Evolutionary conservation across 2,329 filamentous ascomycete genomes (phyloP), one percentile per base, ranked within the genome.

Genomic region (Fusarium sp.): DNA sequence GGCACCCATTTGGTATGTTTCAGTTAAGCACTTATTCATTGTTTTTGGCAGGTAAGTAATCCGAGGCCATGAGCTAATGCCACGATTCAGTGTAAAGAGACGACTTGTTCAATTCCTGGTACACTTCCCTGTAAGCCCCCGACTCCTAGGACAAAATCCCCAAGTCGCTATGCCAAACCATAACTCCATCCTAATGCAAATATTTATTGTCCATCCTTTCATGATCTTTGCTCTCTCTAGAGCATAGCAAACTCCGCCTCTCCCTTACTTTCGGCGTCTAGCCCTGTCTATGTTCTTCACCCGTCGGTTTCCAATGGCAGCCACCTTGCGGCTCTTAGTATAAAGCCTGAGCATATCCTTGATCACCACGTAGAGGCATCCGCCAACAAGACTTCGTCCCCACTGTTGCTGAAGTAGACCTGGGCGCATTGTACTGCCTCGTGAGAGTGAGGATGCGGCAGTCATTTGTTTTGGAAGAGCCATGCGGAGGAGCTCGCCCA

Each of bases 331-430:
- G 77, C 89, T 89, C 80, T 91, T 91, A 69, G 86, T 84, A 75
- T 90, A 92, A 25, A 92, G 78, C 60, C 83, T 81, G 53, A 90
- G 81, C 4, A 83, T 83, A 72, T 92, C 89, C 78, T 95, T 96
- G 55, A 97, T 79, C 12, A 97, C 90, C 18, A 98, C 90, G 74
- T 95, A 97, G 21, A 97, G 81, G 77, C 93, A 96, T 0, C 96
- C 96, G 2, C 96, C 96, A 2, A 96, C 86, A 4, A 99, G 84
- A 75, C 93, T 98, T 59, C 96, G 86, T 2, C 94, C 96, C 93
- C 96, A 98, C 62, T 90, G 89, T 72, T 92, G 88, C 76, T 96
- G 92, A 32, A 99, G 79, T 27, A 98, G 83, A 0, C 92, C 90
- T 0, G 88, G 87, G 5, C 86, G 83, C 37, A 83, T 66, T 13